phyloP scores from a whole-genome alignment of 148 eudicot species.

The Camellia sinensis region DNA sequence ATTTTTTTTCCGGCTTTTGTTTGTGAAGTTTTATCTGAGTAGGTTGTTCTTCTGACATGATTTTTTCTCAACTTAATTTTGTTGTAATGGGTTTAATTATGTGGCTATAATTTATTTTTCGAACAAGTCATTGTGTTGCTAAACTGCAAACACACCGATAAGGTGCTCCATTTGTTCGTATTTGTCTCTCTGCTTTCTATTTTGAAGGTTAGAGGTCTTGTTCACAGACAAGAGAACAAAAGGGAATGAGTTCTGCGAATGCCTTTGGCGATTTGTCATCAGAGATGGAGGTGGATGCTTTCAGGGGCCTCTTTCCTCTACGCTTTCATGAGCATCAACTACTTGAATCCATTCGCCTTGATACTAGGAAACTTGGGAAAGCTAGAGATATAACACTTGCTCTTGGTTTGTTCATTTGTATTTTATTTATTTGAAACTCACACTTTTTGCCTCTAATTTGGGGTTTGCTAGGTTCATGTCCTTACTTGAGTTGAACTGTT shows the following conservation, averaged over 20 bases:
- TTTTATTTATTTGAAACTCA: not conserved
- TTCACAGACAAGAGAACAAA: not conserved
- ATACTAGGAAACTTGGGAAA: conserved; percentile 58
- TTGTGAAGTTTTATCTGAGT: too few species aligned
- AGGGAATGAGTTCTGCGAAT: conserved; percentile 36
- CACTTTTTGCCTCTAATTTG: not conserved
- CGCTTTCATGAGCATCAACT: conserved; percentile 76
- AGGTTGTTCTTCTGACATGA: too few species aligned
- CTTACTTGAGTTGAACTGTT: not conserved
- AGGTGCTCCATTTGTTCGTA: not conserved
- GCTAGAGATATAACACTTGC: conserved; percentile 77
- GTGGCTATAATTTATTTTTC: not conserved
- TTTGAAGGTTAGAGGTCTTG: not conserved
- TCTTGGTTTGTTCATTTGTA: conserved; percentile 52
- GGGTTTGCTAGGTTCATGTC: not conserved
- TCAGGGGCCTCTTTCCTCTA: conserved; percentile 78
- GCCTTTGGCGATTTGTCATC: conserved; percentile 56
- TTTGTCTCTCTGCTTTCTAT: not conserved
- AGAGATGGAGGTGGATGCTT: conserved; percentile 86
- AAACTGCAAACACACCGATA: not conserved
- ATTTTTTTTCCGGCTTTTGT: too few species aligned
- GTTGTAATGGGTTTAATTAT: not conserved
- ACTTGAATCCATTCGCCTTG: conserved; percentile 70
- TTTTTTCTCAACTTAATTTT: too few species aligned
- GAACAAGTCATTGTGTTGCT: not conserved